Evolutionary conservation across 345 rosid genomes (phyloP).

Genomic region (Pistacia vera): DNA sequence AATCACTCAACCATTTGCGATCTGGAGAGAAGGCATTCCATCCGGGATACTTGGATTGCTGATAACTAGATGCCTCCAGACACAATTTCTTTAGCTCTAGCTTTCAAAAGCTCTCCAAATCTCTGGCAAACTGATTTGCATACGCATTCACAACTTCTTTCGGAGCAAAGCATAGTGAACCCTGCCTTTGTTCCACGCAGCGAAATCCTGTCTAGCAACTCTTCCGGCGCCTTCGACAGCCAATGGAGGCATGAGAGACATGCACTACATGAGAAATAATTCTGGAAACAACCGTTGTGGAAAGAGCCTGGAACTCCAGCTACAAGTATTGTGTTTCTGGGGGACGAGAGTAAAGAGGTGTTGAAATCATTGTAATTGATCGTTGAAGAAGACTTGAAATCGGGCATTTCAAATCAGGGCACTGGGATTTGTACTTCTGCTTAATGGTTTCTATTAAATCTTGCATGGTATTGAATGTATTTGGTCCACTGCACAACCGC

Average conservation of each 20-base stretch:
- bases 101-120: slow-evolving; percentile 19
- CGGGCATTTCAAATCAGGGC: slow-evolving; percentile 23
- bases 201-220: slow-evolving; percentile 16
- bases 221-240: slow-evolving; percentile 25
- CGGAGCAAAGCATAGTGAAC: slow-evolving; percentile 25
- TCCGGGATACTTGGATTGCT: slow-evolving; percentile 29
- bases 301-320: slow-evolving; percentile 51
- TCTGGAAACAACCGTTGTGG: slow-evolving; percentile 28
- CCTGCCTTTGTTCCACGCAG: slow-evolving; percentile 31
- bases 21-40: slow-evolving; percentile 24
- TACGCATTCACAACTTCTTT: slow-evolving; percentile 26
- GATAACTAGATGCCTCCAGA: slow-evolving; percentile 28
- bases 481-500: slow-evolving; percentile 82
- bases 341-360: slow-evolving; percentile 56
- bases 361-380: slow-evolving; percentile 63
- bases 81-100: slow-evolving; percentile 28
- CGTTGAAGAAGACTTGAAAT: slow-evolving; percentile 62
- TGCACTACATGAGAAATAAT: slow-evolving; percentile 21
- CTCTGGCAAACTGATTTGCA: slow-evolving; percentile 27
- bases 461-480: slow-evolving; percentile 47
- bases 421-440: slow-evolving; percentile 30
- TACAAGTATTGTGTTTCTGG: slow-evolving; percentile 24
- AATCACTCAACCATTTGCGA: slow-evolving; percentile 25
- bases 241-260: slow-evolving; percentile 24
- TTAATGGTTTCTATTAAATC: slow-evolving; percentile 41